Conservation (phyloP, 2,329 filamentous ascomycete genomes). For the Colletotrichum noveboracense region DNA sequence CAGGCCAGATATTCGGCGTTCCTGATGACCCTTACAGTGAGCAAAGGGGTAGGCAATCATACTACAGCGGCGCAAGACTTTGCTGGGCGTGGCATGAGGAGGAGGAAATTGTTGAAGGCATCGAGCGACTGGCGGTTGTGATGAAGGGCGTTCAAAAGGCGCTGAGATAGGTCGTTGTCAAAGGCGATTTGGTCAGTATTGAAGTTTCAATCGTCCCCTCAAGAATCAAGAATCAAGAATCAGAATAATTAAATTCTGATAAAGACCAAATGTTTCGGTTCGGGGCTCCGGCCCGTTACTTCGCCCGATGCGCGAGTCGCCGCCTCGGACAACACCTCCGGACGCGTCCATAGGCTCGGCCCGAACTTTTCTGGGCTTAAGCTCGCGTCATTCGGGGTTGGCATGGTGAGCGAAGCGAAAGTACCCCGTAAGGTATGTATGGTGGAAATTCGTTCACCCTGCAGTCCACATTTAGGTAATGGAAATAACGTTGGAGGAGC, state of each 20-base stretch:
- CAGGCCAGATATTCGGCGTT: conserved; percentile 61
- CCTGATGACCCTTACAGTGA: conserved; percentile 33
- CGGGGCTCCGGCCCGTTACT: not conserved
- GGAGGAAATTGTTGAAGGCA: conserved; percentile 69
- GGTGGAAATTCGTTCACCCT: conserved; percentile 17
- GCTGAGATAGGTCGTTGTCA: not conserved
- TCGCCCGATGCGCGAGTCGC: not conserved
- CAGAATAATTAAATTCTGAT: not conserved
- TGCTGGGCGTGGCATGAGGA: conserved; percentile 78
- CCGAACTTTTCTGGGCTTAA: not conserved
- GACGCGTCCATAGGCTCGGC: not conserved
- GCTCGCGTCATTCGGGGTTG: not conserved
- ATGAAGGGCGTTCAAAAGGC: not conserved
- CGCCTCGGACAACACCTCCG: not conserved
- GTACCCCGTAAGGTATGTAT: not conserved
- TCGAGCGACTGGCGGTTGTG: conserved; percentile 59
- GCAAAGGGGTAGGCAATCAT: conserved; percentile 21
- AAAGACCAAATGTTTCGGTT: not conserved
- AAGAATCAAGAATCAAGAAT: not conserved
- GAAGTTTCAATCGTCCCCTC: not conserved
- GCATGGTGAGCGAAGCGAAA: not conserved
- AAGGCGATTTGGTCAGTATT: not conserved
- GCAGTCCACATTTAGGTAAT: conserved; percentile 11
- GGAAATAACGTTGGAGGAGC: not conserved
- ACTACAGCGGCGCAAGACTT: conserved; percentile 56